Percentiles rank a stretch among this genome's conserved stretches.
Evolutionary conservation across 257 asterid species (phyloP).

Genomic region (Henckelia pumila): DNA sequence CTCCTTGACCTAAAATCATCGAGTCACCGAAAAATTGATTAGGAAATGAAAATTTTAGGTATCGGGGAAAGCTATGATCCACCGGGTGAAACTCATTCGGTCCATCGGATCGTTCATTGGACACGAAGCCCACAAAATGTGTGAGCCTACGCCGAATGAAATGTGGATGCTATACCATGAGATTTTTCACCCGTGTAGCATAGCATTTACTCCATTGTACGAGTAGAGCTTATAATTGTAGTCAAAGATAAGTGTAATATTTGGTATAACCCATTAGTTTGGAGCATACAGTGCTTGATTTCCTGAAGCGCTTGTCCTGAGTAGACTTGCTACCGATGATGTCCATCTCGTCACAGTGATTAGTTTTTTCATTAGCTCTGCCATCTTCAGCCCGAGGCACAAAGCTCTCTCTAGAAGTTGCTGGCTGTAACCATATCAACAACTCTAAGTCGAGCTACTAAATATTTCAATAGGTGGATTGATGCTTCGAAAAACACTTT

Average conservation of each 20-base stretch:
- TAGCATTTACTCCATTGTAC: too few species aligned
- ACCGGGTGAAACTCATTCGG: too few species aligned
- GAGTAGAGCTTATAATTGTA: neutral
- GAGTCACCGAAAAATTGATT: too few species aligned
- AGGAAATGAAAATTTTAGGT: too few species aligned
- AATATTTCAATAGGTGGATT: neutral
- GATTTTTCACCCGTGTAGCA: too few species aligned
- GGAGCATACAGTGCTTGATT: conserved; percentile 79
- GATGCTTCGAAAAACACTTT: neutral
- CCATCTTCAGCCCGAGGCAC: conserved; percentile 54
- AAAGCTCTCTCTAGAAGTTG: conserved; percentile 76
- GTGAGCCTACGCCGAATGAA: too few species aligned
- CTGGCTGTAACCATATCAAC: conserved; percentile 47
- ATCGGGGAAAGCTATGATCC: too few species aligned
- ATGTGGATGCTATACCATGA: too few species aligned
- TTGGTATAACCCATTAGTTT: neutral
- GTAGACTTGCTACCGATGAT: conserved; percentile 47
- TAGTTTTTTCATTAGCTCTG: conserved; percentile 31
- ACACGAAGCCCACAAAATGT: too few species aligned
- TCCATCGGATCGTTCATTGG: too few species aligned
- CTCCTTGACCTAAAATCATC: conserved; percentile 59
- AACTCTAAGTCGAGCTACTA: neutral
- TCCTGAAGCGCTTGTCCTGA: conserved; percentile 65
- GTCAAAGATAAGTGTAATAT: neutral
- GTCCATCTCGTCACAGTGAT: conserved; percentile 40